These are phyloP conservation scores for Jatropha multifida DNA, from an alignment of 441 rosid genomes.

Conservation along the genomic window DNA sequence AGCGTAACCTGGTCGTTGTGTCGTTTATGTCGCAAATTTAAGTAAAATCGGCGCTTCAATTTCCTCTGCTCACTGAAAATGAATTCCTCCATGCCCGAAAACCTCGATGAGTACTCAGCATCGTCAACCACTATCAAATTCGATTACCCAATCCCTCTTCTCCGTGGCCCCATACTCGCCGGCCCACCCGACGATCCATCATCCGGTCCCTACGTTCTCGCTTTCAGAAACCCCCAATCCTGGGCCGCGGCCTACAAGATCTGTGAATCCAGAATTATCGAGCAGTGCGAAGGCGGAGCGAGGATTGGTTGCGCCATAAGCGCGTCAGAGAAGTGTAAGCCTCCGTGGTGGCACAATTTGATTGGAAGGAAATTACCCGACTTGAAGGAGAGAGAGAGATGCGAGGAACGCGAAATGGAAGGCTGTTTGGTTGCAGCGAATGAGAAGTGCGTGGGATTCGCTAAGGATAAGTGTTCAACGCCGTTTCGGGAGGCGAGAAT, in stretches of 20 bases:
- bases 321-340: conserved; percentile 65
- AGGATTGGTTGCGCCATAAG: conserved; percentile 68
- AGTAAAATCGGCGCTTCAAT: too few relatives aligned
- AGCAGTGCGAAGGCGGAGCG: conserved; percentile 74
- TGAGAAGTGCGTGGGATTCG: conserved; percentile 58
- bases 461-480: conserved; percentile 45
- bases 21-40: too few relatives aligned
- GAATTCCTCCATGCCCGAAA: conserved; percentile 14
- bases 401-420: conserved; percentile 64
- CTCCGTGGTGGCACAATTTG: conserved; percentile 63
- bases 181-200: conserved; percentile 39
- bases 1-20: too few relatives aligned
- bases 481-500: conserved; percentile 60
- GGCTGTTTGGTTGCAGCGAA: conserved; percentile 52
- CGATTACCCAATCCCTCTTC: conserved; percentile 51
- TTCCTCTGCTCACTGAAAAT: neutral
- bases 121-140: conserved; percentile 49
- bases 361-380: conserved; percentile 31
- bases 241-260: conserved; percentile 54
- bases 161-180: conserved; percentile 60
- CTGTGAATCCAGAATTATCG: conserved; percentile 41
- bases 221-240: conserved; percentile 49
- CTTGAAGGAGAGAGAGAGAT: conserved; percentile 51
- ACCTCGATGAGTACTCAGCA: conserved; percentile 51
- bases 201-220: conserved; percentile 47